Base-by-base conservation (phyloP, 75 land plant genomes). In the Pinus taeda region DNA sequence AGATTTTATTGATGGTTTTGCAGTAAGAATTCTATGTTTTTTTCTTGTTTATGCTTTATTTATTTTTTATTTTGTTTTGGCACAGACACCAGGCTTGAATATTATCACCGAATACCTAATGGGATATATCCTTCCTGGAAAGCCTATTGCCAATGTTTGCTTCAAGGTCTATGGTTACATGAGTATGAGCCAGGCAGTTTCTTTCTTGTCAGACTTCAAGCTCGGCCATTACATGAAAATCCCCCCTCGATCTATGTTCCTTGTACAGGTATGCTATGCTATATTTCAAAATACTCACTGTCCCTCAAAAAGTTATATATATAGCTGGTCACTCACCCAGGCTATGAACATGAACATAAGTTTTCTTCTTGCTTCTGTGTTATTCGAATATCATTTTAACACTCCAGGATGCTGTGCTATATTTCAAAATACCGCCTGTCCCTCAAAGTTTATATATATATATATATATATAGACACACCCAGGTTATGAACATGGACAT, bases 141-240 rank as follows among this genome's bases (percentile, higher is more conserved):
- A 80, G 74, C 96, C 98, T 3, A 86, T 95, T 3, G 90, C 98
- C 15, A 95, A 95, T 81, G 96, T 93, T 20, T 83, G 89, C 83
- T 95, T 95, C 81, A 91, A 95, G 75, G 85, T 86, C n/a, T 93
- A 88, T 74, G 98, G 98, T 8, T 92, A 90, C 74, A 90, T 92
- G 83, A 95, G 95, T 81, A 90, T 93, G 91, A 55, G 83, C 20
- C 93, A 95, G 61, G 95, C 93, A 13, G 79, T 93, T 29, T 60
- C 90, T 60, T 93, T 93, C 74, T 86, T 93, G 55, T n/a, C 11
- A 49, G 55, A 49, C 55, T 49, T 49, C 55, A 49, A 92, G 88
- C 87, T 92, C 0, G 94, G 94, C 3, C 94, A 92, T 37, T 92
- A 92, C 83, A 90, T 90, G 95, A 93, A 93, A 72, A 83, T 90